Evolutionary conservation across 2,329 filamentous ascomycete species (phyloP).

Genomic region (Didymella keratinophila): DNA sequence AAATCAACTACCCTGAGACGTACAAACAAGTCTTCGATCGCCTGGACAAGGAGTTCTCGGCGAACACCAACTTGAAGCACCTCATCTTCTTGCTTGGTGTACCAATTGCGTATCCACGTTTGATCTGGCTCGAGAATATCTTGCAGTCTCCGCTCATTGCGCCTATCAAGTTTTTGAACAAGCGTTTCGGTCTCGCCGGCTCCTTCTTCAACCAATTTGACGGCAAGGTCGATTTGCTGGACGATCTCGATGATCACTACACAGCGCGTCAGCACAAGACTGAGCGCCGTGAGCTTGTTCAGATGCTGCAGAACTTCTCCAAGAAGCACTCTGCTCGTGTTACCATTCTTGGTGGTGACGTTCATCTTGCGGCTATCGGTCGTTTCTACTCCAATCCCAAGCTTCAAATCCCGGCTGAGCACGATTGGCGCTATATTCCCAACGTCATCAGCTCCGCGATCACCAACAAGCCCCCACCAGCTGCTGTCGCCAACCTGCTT

Average conservation of each 20-base stretch:
- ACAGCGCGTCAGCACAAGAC: conserved; percentile 90
- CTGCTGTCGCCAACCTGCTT: conserved; percentile 70
- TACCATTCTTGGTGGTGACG: conserved; percentile 70
- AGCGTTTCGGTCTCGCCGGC: conserved; percentile 85
- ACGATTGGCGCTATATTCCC: conserved; percentile 69
- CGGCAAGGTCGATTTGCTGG: conserved; percentile 71
- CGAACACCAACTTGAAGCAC: conserved; percentile 67
- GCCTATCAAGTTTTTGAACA: conserved; percentile 87
- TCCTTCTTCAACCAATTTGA: conserved; percentile 94
- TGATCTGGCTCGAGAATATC: conserved; percentile 97
- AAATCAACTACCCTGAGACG: conserved; percentile 83
- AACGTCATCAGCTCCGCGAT: conserved; percentile 71
- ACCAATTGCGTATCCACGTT: conserved; percentile 74
- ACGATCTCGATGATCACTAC: conserved; percentile 76
- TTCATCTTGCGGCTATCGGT: conserved; percentile 69
- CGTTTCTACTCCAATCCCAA: conserved; percentile 70
- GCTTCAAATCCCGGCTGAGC: conserved; percentile 63
- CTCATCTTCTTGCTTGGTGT: conserved; percentile 71
- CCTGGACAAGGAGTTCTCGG: conserved; percentile 60
- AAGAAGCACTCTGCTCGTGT: conserved; percentile 64
- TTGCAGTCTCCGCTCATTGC: conserved; percentile 85
- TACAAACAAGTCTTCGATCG: conserved; percentile 67
- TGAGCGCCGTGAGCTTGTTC: conserved; percentile 78
- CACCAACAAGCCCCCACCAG: conserved; percentile 72
- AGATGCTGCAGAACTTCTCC: conserved; percentile 68